Conservation (phyloP, 2,329 filamentous ascomycete genomes). For the Cercospora zeina region DNA sequence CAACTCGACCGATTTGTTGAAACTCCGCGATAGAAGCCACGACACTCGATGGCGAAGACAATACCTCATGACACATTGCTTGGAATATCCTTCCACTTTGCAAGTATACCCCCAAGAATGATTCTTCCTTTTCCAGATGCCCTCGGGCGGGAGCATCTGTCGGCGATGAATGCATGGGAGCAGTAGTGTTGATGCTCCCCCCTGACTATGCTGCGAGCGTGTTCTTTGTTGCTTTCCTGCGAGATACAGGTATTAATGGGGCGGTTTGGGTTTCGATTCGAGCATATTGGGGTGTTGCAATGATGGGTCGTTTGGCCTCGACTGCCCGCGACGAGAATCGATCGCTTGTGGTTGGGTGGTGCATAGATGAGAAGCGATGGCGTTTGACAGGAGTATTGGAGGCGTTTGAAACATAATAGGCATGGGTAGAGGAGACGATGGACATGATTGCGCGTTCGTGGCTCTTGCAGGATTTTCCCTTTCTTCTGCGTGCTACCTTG, state of each 20-base stretch:
- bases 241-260: conserved; percentile 5
- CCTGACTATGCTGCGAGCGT: not conserved
- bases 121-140: conserved; percentile 3
- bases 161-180: not conserved
- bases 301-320: not conserved
- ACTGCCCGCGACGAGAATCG: not conserved
- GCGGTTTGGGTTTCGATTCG: not conserved
- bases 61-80: conserved; percentile 5
- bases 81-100: not conserved
- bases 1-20: not conserved
- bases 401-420: conserved; percentile 9
- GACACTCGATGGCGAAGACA: not conserved
- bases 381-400: conserved; percentile 1
- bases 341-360: not conserved
- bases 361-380: conserved; percentile 13
- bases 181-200: not conserved
- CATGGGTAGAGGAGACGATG: conserved; percentile 1
- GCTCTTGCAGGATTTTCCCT: not conserved
- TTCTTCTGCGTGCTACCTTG: not conserved
- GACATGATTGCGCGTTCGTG: not conserved
- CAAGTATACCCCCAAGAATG: conserved; percentile 6
- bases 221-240: not conserved
- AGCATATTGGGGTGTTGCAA: not conserved
- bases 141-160: not conserved
- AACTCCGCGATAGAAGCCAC: conserved; percentile 1